Base-by-base conservation (phyloP, 2,329 filamentous ascomycete species). In the Arthroderma sp. region DNA sequence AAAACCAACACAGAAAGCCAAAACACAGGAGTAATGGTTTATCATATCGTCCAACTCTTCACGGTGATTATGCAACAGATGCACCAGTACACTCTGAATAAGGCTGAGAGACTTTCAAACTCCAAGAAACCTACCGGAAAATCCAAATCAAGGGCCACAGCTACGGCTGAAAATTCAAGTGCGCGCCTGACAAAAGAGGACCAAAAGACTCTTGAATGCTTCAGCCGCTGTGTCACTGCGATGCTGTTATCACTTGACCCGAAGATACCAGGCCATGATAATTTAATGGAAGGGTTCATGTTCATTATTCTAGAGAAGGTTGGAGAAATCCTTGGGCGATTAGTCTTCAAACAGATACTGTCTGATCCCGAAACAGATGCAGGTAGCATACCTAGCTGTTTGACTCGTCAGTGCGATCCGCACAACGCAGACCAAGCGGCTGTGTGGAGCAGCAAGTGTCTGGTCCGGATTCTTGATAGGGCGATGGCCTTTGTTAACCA, bases 241-340 rank as follows among this genome's bases (percentile, higher is more conserved):
- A 62, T 66, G 59, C 49, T 56, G 2, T 42, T 53, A 6, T 58
- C 55, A 4, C 50, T 64, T 6, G 55, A 63, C 38, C 38, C 51
- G 5, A 39, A 47, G 1, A 50, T 52, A 38, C 10, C 47, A 22
- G 53, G 53, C 9, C 60, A 66, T 27, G 52, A 54, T 15, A 51
- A 59, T 10, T 46, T 68, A 4, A 52, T 69, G 10, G 68, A 70
- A 53, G 67, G 67, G 0, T 60, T 64, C 29, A 50, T 70, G 5
- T 66, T 55, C 38, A 42, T 60, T 6, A 44, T 66, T 4, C 50
- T 70, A 1, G 50, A 58, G 30, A 61, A 65, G 6, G 57, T 65
- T 9, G 68, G 67, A 0, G 60, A 57, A 29, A 46, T 68, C 15
- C 50, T 71, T 4, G 61, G 61, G 7, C 49, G 64, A 1, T 60